Conservation (phyloP, 2,329 filamentous ascomycete species). For the Fusarium ambrosium region DNA sequence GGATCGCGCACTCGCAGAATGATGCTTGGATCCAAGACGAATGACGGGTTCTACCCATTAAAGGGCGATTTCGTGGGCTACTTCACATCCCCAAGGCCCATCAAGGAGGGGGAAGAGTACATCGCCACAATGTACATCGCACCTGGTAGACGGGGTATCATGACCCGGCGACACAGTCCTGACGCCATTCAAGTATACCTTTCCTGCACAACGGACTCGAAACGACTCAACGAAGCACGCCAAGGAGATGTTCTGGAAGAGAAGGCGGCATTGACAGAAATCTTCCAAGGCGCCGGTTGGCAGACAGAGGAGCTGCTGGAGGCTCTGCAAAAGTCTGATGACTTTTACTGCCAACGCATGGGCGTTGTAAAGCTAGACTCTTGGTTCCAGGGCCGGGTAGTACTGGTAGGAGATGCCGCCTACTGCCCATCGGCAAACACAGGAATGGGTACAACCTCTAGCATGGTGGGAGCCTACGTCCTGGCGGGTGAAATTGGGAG, state of each 20-base stretch:
- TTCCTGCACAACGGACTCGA: constrained; percentile 43
- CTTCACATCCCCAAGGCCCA: constrained; percentile 50
- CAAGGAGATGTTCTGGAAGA: constrained; percentile 53
- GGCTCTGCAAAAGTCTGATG: constrained; percentile 54
- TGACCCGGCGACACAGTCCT: constrained; percentile 57
- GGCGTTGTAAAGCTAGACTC: constrained; percentile 60
- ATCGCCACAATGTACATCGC: constrained; percentile 55
- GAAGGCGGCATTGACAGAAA: constrained; percentile 55
- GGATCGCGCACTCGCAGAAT: constrained; percentile 62
- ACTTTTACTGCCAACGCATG: constrained; percentile 62
- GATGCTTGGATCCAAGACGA: constrained; percentile 50
- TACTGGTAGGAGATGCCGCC: constrained; percentile 67
- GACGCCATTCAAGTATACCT: constrained; percentile 57
- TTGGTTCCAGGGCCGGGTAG: constrained; percentile 63
- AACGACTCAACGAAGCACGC: constrained; percentile 45
- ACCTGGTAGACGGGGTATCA: constrained; percentile 53
- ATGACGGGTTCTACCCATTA: constrained; percentile 45
- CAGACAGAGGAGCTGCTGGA: constrained; percentile 56
- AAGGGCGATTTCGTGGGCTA: constrained; percentile 47
- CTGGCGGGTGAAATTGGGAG: constrained; percentile 65
- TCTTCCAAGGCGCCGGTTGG: constrained; percentile 61
- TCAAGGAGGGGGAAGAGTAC: constrained; percentile 51
- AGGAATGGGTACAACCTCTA: constrained; percentile 65
- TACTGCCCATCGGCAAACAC: constrained; percentile 63
- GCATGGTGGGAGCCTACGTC: constrained; percentile 66